These are phyloP conservation scores for Camellia granthamiana DNA, from an alignment of 148 eudicot genomes.

Conservation along the genomic window DNA sequence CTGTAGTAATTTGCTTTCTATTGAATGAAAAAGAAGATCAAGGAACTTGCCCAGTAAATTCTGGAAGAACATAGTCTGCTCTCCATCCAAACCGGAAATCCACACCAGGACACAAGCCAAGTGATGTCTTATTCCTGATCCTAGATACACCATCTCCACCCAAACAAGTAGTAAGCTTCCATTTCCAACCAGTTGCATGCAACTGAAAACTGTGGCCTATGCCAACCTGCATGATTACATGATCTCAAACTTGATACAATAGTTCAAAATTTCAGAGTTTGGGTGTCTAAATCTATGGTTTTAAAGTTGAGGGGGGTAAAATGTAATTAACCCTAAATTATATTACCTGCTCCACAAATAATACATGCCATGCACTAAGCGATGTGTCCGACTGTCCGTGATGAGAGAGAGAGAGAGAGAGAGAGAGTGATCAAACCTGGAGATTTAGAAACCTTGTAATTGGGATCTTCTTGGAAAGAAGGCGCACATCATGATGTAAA, in stretches of 20 bases:
- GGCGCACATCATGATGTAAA: conserved; percentile 64
- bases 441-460: conserved; percentile 76
- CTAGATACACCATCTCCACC: conserved; percentile 85
- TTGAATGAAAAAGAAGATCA: background rate
- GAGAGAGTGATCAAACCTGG: conserved; percentile 44
- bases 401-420: conserved; percentile 7
- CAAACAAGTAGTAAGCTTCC: conserved; percentile 84
- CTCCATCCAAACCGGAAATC: conserved; percentile 97
- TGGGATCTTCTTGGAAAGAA: conserved; percentile 90
- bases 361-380: conserved; percentile 7
- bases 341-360: background rate
- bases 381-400: background rate
- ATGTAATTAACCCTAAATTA: background rate
- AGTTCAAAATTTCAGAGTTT: background rate
- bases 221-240: conserved; percentile 61
- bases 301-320: too few relatives aligned
- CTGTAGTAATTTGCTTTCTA: too few relatives aligned
- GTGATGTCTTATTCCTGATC: conserved; percentile 75
- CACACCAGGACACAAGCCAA: conserved; percentile 78
- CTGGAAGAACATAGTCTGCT: conserved; percentile 94
- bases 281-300: too few relatives aligned
- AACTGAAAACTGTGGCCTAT: conserved; percentile 74
- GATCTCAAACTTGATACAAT: background rate
- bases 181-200: conserved; percentile 80
- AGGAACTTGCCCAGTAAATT: conserved; percentile 67